phyloP scores from a whole-genome alignment of 331 rosid species.

The Acacia concinna region DNA sequence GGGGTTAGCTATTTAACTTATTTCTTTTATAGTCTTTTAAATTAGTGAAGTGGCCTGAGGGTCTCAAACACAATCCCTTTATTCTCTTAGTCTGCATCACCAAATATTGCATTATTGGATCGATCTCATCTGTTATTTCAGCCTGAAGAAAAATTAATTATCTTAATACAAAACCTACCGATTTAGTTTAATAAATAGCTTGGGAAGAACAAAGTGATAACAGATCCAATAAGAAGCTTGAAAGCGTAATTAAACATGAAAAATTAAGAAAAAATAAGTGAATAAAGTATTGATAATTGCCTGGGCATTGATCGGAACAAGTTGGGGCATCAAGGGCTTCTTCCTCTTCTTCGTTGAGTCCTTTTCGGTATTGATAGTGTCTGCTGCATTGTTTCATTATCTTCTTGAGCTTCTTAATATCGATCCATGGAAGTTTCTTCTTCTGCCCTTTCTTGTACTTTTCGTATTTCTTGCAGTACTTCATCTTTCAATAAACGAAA shows the following conservation, averaged over 20 bases:
- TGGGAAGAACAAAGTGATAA: neutral
- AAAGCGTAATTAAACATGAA: neutral
- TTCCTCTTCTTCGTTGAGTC: conserved; percentile 5
- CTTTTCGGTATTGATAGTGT: conserved; percentile 38
- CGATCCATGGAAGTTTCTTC: conserved; percentile 69
- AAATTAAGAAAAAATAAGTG: neutral
- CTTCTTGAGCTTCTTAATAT: conserved; percentile 85
- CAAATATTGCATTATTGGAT: too few species aligned
- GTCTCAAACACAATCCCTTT: too few species aligned
- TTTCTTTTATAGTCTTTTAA: too few species aligned
- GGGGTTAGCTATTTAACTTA: too few species aligned
- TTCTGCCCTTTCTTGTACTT: conserved; percentile 75
- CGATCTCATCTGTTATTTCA: neutral
- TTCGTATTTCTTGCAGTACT: conserved; percentile 86
- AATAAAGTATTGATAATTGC: conserved; percentile 29
- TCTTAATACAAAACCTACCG: neutral
- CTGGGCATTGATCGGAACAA: conserved; percentile 74
- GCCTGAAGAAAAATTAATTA: too few species aligned
- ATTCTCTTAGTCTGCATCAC: too few species aligned
- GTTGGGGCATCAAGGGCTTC: conserved; percentile 34
- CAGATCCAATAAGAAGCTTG: neutral
- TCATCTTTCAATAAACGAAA: conserved; percentile 45
- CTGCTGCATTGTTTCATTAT: conserved; percentile 69
- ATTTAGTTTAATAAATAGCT: neutral
- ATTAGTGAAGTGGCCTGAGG: too few species aligned